Evolutionary conservation across 2,329 filamentous ascomycete species (phyloP).

Genomic region (Colletotrichum theobromicola): DNA sequence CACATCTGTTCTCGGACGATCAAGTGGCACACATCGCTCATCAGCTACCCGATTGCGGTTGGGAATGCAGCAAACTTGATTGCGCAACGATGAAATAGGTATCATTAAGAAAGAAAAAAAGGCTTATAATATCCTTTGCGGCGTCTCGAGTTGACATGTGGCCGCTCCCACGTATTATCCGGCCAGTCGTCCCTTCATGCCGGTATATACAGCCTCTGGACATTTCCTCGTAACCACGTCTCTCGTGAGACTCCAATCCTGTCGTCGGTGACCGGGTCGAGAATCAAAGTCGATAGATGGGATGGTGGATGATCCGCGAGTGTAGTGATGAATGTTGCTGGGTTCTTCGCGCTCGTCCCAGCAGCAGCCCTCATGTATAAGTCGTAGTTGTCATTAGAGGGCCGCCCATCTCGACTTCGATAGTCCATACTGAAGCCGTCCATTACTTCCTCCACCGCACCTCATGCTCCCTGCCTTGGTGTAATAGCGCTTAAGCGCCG

Average conservation of each 20-base stretch:
- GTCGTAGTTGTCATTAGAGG: neutral
- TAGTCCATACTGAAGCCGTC: neutral
- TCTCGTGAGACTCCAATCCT: slow-evolving; percentile 11
- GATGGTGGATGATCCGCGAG: neutral
- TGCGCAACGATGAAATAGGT: slow-evolving; percentile 9
- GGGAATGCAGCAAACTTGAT: neutral
- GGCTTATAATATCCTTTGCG: neutral
- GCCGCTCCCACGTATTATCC: slow-evolving; percentile 9
- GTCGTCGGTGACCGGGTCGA: neutral
- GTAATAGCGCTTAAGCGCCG: neutral
- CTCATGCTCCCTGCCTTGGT: neutral
- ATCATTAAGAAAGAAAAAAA: slow-evolving; percentile 8
- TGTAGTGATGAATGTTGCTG: neutral
- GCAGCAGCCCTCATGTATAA: neutral
- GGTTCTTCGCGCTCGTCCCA: neutral
- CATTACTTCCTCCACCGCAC: neutral
- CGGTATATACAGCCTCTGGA: slow-evolving; percentile 1
- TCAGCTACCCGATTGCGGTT: neutral
- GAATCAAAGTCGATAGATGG: neutral
- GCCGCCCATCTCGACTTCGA: neutral
- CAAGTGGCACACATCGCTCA: neutral
- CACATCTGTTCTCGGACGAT: neutral
- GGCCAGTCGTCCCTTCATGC: neutral
- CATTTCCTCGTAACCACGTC: slow-evolving; percentile 3
- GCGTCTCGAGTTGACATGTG: slow-evolving; percentile 3